These are phyloP conservation scores for Platismatia glauca DNA, from an alignment of 495 filamentous ascomycete genomes.

Conservation along the genomic window DNA sequence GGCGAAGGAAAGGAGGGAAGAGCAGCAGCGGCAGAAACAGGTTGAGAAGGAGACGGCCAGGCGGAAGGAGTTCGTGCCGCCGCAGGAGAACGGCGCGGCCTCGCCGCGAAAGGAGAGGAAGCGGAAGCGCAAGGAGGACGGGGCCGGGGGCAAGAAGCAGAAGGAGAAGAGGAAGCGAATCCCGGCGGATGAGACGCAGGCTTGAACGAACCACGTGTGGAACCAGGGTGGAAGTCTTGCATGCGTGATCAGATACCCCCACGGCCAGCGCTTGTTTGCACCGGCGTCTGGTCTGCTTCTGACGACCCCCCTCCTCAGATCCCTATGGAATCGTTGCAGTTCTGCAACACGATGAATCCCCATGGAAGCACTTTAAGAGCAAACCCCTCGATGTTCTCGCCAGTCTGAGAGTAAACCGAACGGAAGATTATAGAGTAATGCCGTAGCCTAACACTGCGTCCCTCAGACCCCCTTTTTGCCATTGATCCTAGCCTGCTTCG, in stretches of 20 bases:
- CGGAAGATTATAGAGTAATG: neutral
- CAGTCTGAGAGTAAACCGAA: neutral
- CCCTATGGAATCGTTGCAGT: neutral
- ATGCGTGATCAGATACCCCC: neutral
- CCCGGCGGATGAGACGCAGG: neutral
- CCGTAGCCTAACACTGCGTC: neutral
- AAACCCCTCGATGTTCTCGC: neutral
- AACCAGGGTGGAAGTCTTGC: neutral
- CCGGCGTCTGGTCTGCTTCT: neutral
- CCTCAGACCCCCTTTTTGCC: slow-evolving; percentile 31
- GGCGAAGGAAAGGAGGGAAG: slow-evolving; percentile 65
- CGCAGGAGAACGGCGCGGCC: slow-evolving; percentile 54
- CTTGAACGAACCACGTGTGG: neutral
- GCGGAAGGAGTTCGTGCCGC: slow-evolving; percentile 76
- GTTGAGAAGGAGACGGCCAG: slow-evolving; percentile 80
- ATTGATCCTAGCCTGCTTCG: slow-evolving; percentile 73
- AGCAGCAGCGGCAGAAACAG: slow-evolving; percentile 75
- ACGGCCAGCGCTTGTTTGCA: neutral
- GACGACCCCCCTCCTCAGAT: neutral
- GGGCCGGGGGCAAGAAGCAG: slow-evolving; percentile 37
- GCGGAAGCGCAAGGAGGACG: slow-evolving; percentile 49
- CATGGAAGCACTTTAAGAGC: too few relatives aligned
- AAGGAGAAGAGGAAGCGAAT: slow-evolving; percentile 35
- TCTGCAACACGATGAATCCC: neutral
- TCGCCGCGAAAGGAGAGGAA: slow-evolving; percentile 48